Base-by-base conservation (phyloP, 1,284 basidiomycete genomes). In the Gomphus sp. region DNA sequence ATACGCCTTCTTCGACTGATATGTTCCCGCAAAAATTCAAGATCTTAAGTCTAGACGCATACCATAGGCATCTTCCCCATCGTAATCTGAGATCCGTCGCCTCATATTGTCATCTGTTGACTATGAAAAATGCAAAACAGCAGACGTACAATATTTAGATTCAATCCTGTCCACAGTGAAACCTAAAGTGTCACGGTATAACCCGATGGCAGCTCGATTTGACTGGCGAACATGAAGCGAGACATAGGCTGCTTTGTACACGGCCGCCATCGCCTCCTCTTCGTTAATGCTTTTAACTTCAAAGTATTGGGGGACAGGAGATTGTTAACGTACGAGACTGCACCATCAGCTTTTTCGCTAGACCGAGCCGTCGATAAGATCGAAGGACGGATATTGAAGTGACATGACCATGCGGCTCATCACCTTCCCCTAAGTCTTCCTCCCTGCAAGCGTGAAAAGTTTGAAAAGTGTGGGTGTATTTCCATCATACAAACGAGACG, bases 41-140 rank as follows among this genome's bases (percentile, higher is more conserved):
- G 22, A 18, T 63, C 80, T 78, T 60, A 90, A 73, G 4, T 76
- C 76, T 52, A 91, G 78, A 44, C 84, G 80, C 93, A 96, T 95
- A 2, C 89, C 85, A 67, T 91, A 93, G 39, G 93, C 93, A 65
- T 95, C 91, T 73, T 96, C 93, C 9, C 92, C 91, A 67, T 96
- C 93, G 4, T 91, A 92, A 74, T 95, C 92, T 93, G 64, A 37
- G 11, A 48, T 44, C 33, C 56, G 61, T 37, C 8, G 16, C 41
- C 14, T 43, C 12, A 11, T 22, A 47, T 9, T 25, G 10, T 25
- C 22, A 9, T 22, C 9, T 8, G n/a, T 47, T 25, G 22, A 53
- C 54, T 36, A 39, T 39, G 41, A 3, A 39, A n/a, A 11, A 9
- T 43, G 31, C 41, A 31, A 34, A 36, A 31, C 6, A 43, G 18